Evolutionary conservation across 139 green algal genomes (phyloP).

Genomic region (Picochlorum sp.): DNA sequence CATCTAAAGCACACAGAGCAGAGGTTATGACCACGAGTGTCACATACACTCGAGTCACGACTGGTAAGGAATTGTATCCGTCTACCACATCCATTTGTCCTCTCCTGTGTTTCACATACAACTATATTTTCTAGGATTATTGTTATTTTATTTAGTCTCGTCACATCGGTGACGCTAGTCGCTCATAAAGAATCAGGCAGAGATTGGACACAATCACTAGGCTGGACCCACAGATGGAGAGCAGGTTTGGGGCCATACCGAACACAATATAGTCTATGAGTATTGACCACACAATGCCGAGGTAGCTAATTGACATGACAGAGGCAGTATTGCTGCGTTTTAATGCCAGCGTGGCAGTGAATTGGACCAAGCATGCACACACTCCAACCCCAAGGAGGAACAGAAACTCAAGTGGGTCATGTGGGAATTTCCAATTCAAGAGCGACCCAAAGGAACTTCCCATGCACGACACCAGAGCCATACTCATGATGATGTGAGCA

Average conservation of each 20-base stretch:
- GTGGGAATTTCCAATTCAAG: neutral
- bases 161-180: neutral
- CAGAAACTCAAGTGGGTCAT: neutral
- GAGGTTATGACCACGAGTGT: conserved; percentile 92
- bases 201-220: neutral
- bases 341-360: neutral
- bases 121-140: no score
- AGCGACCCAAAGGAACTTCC: neutral
- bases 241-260: neutral
- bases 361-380: neutral
- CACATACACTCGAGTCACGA: conserved; percentile 90
- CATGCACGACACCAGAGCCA: neutral
- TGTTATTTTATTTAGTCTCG: no score
- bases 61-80: conserved; percentile 57
- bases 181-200: neutral
- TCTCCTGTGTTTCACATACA: neutral
- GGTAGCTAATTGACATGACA: neutral
- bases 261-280: neutral
- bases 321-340: neutral
- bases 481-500: neutral
- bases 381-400: neutral
- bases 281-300: neutral
- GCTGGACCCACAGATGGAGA: neutral
- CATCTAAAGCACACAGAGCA: conserved; percentile 86
- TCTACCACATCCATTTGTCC: conserved; percentile 23